Evolutionary conservation across 1,284 basidiomycete genomes (phyloP).

Genomic region (Coniophora puteana): DNA sequence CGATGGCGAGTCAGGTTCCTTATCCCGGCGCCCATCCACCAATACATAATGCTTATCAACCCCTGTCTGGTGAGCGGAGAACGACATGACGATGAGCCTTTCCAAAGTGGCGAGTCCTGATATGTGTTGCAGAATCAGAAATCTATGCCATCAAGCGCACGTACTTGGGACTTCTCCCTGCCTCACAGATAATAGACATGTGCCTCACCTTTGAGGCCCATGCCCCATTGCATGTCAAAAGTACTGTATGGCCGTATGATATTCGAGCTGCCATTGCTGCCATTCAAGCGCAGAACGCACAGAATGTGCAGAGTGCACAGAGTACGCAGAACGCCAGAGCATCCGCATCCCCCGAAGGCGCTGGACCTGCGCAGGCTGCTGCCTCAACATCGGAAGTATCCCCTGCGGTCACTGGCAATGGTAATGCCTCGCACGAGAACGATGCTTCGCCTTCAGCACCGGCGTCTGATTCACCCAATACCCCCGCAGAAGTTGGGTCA

Average conservation of each 20-base stretch:
- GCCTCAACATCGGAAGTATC: constrained; percentile 1
- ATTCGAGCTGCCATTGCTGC: constrained; percentile 57
- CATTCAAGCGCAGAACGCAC: constrained; percentile 34
- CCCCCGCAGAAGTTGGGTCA: constrained; percentile 12
- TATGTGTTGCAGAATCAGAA: constrained; percentile 22
- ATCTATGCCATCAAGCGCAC: constrained; percentile 61
- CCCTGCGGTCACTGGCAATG: neutral
- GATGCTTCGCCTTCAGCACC: too few species aligned
- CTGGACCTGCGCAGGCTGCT: neutral
- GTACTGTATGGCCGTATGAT: constrained; percentile 65
- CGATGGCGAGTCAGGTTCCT: constrained; percentile 18
- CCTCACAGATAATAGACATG: constrained; percentile 69
- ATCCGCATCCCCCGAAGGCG: constrained; percentile 5
- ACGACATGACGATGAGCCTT: neutral
- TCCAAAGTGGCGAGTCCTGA: neutral
- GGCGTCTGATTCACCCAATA: constrained; percentile 6
- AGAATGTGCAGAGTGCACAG: constrained; percentile 18
- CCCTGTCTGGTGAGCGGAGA: constrained; percentile 24
- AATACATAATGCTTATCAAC: constrained; percentile 27
- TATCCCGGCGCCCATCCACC: constrained; percentile 15
- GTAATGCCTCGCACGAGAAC: too few species aligned
- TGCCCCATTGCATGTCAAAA: constrained; percentile 55
- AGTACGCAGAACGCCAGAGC: constrained; percentile 10
- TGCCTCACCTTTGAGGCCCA: constrained; percentile 68
- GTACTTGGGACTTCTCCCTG: constrained; percentile 62